These are phyloP conservation scores for Graphilbum sp. DNA, from an alignment of 2,329 filamentous ascomycete species.

Conservation along the genomic window DNA sequence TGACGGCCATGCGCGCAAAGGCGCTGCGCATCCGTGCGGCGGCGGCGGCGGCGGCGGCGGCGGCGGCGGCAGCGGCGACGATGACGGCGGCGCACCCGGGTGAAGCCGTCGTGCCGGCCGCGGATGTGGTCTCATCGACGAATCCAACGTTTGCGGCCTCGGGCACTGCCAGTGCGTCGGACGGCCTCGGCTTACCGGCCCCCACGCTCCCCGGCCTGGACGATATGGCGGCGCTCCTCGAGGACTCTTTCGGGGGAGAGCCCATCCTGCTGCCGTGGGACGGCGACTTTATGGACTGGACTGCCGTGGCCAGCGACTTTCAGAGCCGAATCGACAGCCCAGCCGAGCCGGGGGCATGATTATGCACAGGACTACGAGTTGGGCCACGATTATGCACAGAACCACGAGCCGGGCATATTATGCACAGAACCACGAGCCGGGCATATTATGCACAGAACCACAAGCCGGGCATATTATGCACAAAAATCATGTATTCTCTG, in stretches of 20 bases:
- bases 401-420: too few species aligned
- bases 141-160: too few species aligned
- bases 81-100: background rate
- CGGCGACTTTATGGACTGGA: conserved; percentile 8
- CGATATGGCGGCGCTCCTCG: conserved; percentile 4
- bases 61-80: background rate
- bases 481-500: too few species aligned
- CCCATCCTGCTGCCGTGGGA: conserved; percentile 3
- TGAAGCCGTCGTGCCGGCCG: too few species aligned
- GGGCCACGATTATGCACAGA: too few species aligned
- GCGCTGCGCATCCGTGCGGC: conserved; percentile 12
- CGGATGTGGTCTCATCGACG: too few species aligned
- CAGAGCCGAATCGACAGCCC: too few species aligned
- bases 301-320: conserved; percentile 4
- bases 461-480: too few species aligned
- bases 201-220: background rate
- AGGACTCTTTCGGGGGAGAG: background rate
- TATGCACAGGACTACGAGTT: too few species aligned
- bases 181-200: background rate
- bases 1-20: conserved; percentile 16
- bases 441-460: too few species aligned
- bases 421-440: too few species aligned
- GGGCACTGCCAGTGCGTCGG: background rate
- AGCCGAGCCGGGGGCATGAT: too few species aligned
- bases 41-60: background rate